Base-by-base conservation (phyloP, 306 rosid genomes). In the Dryas alaskensis region DNA sequence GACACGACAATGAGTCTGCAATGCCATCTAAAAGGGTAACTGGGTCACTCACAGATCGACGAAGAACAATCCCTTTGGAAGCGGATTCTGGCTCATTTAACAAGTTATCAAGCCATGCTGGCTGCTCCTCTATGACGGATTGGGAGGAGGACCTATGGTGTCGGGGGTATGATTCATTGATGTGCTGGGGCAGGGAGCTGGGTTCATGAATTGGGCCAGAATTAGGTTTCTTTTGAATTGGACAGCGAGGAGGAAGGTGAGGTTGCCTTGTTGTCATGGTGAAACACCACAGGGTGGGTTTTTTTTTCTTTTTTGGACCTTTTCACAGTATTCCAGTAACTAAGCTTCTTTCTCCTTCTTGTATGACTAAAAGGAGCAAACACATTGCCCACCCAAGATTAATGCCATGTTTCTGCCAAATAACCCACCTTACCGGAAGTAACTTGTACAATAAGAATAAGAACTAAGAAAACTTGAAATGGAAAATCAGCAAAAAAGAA, bases 241-340 rank as follows among this genome's bases (percentile, higher is more conserved):
- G 85, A 69, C 84, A 78, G 42, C 87, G 87, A 39, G 84, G 87
- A 80, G 87, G 87, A 49, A 84, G 87, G 42, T 77, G 82, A 69
- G 83, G 66, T 70, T 83, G 87, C 72, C 82, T 80, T 60, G 87
- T 74, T 47, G 87, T 69, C 87, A 84, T 84, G 55, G 78, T 78
- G 59, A 74, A 78, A 73, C 4, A 61, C 74, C 40, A 74, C 66
- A 60, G 75, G 75, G 71, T 65, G 51, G 43, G 31, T 31, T 31
- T 31, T 31, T 31, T 31, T 31, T 31, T 2, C 0, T 2, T 31
- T 31, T 31, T 31, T 1, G 37, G 37, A 69, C 77, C 84, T 76
- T 48, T 73, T 46, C 59, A 46, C 47, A 31, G 60, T 22, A 19
- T 66, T 54, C 45, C 51, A 60, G 16, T 25, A 63, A 49, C 27